A percentile compares a stretch with the other conserved stretches of the same genome.
phyloP scores from a whole-genome alignment of 2,329 filamentous ascomycete genomes.

The Penicillium sp. region DNA sequence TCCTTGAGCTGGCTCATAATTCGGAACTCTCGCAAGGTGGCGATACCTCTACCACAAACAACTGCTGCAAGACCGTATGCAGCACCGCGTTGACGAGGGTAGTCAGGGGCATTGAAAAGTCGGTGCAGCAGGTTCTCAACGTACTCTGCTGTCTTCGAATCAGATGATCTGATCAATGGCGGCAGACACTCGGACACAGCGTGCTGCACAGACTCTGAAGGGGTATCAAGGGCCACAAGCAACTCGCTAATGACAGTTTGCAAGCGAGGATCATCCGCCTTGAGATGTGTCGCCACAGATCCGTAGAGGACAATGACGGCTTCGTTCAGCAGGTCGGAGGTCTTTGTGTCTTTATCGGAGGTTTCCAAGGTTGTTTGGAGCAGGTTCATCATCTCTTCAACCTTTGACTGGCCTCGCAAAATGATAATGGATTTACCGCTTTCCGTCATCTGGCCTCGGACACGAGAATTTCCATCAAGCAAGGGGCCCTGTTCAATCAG shows the following conservation, averaged over 20 bases:
- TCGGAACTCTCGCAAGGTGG: conserved; percentile 76
- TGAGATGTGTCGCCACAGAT: conserved; percentile 83
- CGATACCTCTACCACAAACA: conserved; percentile 82
- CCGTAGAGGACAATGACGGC: conserved; percentile 98
- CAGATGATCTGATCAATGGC: conserved; percentile 79
- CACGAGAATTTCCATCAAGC: conserved; percentile 73
- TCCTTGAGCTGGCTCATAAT: conserved; percentile 78
- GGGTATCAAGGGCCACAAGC: conserved; percentile 83
- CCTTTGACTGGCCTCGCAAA: conserved; percentile 72
- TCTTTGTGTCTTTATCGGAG: conserved; percentile 76
- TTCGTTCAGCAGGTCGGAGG: conserved; percentile 88
- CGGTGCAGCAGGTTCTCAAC: conserved; percentile 77
- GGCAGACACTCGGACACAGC: conserved; percentile 93
- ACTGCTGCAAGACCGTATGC: conserved; percentile 93
- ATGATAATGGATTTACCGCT: conserved; percentile 80
- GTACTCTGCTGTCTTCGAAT: conserved; percentile 75
- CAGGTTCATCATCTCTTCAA: conserved; percentile 87
- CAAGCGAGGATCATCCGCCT: conserved; percentile 79
- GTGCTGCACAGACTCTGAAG: conserved; percentile 95
- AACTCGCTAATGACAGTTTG: conserved; percentile 84
- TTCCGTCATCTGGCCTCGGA: conserved; percentile 88
- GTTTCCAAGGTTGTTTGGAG: conserved; percentile 87
- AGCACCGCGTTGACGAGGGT: conserved; percentile 86
- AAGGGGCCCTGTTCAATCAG: conserved; percentile 82
- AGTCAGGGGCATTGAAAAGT: conserved; percentile 83